phyloP scores from a whole-genome alignment of 108 stramenopile species.

The Cyclotella choctawhatcheeana region DNA sequence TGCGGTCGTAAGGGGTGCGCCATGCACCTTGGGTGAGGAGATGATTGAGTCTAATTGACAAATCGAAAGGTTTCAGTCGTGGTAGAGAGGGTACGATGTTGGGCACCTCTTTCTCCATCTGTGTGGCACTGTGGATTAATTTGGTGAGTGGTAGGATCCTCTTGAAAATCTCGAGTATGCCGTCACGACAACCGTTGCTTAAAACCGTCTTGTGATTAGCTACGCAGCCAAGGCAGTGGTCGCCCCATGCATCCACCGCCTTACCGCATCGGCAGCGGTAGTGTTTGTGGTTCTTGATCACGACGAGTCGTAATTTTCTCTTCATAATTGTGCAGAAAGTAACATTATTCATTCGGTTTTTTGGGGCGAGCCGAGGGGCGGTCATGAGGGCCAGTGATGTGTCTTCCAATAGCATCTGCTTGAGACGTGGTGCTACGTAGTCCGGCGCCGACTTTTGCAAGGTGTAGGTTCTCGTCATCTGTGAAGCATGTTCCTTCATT shows the following conservation, averaged over 20 bases:
- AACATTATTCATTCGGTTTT: too few species aligned
- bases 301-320: neutral
- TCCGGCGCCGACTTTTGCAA: neutral
- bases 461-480: neutral
- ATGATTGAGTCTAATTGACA: neutral
- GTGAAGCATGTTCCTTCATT: neutral
- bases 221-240: neutral
- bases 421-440: neutral
- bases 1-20: neutral
- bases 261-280: neutral
- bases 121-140: neutral
- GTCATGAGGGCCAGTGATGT: too few species aligned
- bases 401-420: too few species aligned
- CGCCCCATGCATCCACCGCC: neutral
- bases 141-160: neutral
- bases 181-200: neutral
- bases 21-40: neutral
- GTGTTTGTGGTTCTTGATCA: neutral
- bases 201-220: neutral
- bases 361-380: too few species aligned
- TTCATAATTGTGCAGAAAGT: too few species aligned
- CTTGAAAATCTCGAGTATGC: neutral
- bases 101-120: neutral
- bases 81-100: neutral
- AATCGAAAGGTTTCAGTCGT: neutral